Evolutionary conservation across 441 rosid species (phyloP).

Genomic region (Brassica hybrid): DNA sequence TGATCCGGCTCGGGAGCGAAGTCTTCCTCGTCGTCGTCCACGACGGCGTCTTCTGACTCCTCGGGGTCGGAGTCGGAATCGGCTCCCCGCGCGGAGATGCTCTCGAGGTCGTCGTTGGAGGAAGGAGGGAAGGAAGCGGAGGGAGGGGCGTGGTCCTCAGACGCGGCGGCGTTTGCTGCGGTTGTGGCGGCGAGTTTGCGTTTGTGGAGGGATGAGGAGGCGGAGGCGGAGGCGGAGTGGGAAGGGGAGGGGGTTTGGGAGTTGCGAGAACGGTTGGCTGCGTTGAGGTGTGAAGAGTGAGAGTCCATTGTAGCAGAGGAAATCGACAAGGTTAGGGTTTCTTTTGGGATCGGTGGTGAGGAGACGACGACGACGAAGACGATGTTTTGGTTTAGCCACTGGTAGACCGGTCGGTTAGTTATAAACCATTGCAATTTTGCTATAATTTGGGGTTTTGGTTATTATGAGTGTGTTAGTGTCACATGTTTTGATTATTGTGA

Average conservation of each 20-base stretch:
- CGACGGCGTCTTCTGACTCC: conserved; percentile 82
- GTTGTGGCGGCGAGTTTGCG: conserved; percentile 88
- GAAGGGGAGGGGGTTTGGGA: conserved; percentile 97
- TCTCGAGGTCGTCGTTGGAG: conserved; percentile 82
- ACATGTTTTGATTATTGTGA: no score
- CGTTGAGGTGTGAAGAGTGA: conserved; percentile 80
- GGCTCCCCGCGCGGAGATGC: conserved; percentile 90
- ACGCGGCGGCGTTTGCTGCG: conserved; percentile 55
- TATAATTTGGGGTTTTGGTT: background rate
- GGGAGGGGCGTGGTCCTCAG: conserved; percentile 82
- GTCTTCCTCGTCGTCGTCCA: conserved; percentile 89
- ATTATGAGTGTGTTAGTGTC: background rate
- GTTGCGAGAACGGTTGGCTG: conserved; percentile 69
- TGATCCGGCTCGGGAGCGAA: conserved; percentile 65
- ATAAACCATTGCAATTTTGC: background rate
- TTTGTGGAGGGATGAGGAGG: conserved; percentile 90
- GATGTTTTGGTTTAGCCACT: background rate
- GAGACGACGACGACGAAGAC: conserved; percentile 1
- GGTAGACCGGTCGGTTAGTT: background rate
- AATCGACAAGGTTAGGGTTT: conserved; percentile 34
- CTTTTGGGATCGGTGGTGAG: conserved; percentile 5
- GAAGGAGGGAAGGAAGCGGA: conserved; percentile 67
- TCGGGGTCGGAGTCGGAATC: conserved; percentile 85
- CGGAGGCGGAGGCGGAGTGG: conserved; percentile 86
- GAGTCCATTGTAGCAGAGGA: conserved; percentile 60